These are phyloP conservation scores for Exophiala lecanii-corni DNA, from an alignment of 2,329 filamentous ascomycete genomes.

Conservation along the genomic window DNA sequence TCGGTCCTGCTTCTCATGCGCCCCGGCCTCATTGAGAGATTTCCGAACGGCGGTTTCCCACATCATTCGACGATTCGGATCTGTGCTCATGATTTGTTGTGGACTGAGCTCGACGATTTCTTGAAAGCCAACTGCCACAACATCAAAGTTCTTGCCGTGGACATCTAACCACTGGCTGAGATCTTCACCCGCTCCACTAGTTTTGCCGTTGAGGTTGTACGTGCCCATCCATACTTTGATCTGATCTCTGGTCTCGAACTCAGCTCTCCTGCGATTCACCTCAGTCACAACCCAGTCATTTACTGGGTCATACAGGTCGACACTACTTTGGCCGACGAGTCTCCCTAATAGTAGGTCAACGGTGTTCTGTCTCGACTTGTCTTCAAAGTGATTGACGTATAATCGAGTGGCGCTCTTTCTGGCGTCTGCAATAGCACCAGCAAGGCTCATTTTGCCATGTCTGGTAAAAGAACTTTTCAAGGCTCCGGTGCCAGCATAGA, in stretches of 20 bases:
- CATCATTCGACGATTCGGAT: conserved; percentile 74
- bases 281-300: conserved; percentile 84
- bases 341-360: conserved; percentile 90
- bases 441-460: conserved; percentile 90
- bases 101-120: conserved; percentile 98
- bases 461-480: conserved; percentile 93
- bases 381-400: conserved; percentile 96
- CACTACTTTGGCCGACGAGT: conserved; percentile 74
- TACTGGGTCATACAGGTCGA: conserved; percentile 87
- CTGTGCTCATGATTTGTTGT: conserved; percentile 98
- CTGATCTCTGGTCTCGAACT: conserved; percentile 69
- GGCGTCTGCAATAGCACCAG: conserved; percentile 89
- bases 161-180: conserved; percentile 78
- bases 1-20: conserved; percentile 48
- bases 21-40: conserved; percentile 62
- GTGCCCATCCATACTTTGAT: conserved; percentile 84
- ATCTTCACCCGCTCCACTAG: conserved; percentile 70
- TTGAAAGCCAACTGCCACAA: conserved; percentile 89
- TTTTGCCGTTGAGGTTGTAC: conserved; percentile 91
- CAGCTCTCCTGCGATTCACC: conserved; percentile 58
- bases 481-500: conserved; percentile 93
- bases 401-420: conserved; percentile 89
- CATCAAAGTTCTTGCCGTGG: conserved; percentile 65
- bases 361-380: conserved; percentile 86
- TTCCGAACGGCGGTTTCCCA: conserved; percentile 82